These are phyloP conservation scores for Annulohypoxylon bovei DNA, from an alignment of 495 filamentous ascomycete species.

Conservation along the genomic window DNA sequence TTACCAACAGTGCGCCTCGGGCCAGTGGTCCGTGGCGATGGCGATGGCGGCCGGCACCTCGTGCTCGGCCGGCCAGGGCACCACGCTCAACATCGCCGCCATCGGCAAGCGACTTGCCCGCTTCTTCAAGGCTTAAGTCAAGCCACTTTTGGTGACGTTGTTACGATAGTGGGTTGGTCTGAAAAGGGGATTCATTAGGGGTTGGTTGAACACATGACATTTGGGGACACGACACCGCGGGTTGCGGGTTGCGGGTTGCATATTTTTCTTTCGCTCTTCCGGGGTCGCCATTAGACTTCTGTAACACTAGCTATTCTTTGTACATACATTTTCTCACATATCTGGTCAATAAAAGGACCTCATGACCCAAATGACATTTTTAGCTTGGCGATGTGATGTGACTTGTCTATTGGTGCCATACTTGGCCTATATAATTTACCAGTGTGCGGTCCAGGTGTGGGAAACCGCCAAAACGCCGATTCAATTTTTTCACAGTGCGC, in stretches of 20 bases:
- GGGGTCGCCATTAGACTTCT: neutral
- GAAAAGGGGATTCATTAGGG: neutral
- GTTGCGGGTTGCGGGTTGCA: neutral
- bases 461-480: too few species aligned
- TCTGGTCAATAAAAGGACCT: neutral
- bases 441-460: too few species aligned
- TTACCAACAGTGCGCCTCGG: slow-evolving; percentile 58
- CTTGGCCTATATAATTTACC: too few species aligned
- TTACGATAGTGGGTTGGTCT: neutral
- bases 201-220: neutral
- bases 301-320: slow-evolving; percentile 7
- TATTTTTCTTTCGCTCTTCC: neutral
- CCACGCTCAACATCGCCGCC: slow-evolving; percentile 44
- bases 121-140: slow-evolving; percentile 43
- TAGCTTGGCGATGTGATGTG: neutral
- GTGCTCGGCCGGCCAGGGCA: slow-evolving; percentile 50
- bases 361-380: neutral
- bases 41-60: slow-evolving; percentile 50
- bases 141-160: neutral
- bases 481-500: too few species aligned
- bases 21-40: slow-evolving; percentile 54
- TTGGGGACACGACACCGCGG: neutral
- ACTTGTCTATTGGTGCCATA: too few species aligned
- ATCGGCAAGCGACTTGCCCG: slow-evolving; percentile 36
- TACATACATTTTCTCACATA: slow-evolving; percentile 7